Evolutionary conservation across 768 basidiomycete genomes (phyloP), one percentile per base, ranked within the genome.

Genomic region (Tephrocybe sp.): DNA sequence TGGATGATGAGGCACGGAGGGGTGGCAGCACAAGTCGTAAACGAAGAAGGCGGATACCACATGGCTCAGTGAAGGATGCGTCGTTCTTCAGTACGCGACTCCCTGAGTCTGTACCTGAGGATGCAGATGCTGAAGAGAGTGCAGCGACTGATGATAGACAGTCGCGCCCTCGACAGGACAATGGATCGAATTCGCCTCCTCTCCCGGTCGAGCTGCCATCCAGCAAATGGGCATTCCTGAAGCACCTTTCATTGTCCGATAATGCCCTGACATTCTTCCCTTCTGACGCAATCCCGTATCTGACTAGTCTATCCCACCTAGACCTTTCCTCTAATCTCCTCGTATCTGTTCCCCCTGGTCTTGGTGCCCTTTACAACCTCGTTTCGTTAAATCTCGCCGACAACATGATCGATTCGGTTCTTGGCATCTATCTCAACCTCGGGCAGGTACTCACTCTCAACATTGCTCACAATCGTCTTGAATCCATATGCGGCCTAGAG

Each of bases 381-480:
- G 68, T 83, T 46, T 90, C 89, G n/a, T 85, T 99, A 58, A 95
- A 97, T 68, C 81, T 99, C n/a, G 78, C 90, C 13, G 89, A 95
- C 67, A 99, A 99, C 71, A 92, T 99, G 83, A 93, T 99, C 57
- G 93, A 96, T 64, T 94, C 95, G 15, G 87, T 98, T 15, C 80
- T 94, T 4, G 89, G 90, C 24, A 90, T 97, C 50, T 89, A 93
- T 61, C 79, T 80, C 30, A 81, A 84, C 44, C 78, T 98, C 30
- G 91, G 90, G 1, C 83, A 86, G 53, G 76, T 97, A 21, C 73
- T 86, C 15, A 74, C 78, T 5, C 74, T 98, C 59, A 93, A 96
- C 66, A 76, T 98, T 15, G 79, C 89, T 1, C 74, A 78, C 47
- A 98, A 98, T 62, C 83, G 96, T 4, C 82, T 98, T 43, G 92